These are phyloP conservation scores for Rhododendron kiyosumense DNA, from an alignment of 148 eudicot species.

Conservation along the genomic window DNA sequence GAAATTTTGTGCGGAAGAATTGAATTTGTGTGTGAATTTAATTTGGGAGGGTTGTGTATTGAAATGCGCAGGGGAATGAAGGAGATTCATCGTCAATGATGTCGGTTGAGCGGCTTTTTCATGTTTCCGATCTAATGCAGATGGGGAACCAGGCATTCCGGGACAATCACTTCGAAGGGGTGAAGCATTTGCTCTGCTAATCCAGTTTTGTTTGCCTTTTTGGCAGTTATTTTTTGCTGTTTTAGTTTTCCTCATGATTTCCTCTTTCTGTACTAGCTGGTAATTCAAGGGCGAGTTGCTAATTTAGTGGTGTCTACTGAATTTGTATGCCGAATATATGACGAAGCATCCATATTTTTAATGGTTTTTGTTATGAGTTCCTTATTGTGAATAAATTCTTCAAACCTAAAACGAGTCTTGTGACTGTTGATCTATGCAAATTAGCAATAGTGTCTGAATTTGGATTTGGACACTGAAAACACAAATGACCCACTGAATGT, in stretches of 20 bases:
- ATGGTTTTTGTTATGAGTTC: neutral
- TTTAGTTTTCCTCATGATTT: neutral
- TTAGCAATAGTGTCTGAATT: neutral
- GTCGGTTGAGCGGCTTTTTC: conserved; percentile 46
- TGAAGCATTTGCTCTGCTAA: neutral
- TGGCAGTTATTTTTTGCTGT: neutral
- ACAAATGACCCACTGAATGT: neutral
- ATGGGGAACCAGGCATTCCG: conserved; percentile 72
- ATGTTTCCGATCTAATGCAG: conserved; percentile 59
- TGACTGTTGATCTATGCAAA: neutral
- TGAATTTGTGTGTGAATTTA: neutral
- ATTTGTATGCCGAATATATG: no score
- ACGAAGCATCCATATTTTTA: neutral
- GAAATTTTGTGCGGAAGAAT: neutral
- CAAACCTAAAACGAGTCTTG: neutral
- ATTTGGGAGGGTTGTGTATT: conserved; percentile 41
- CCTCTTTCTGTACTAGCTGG: conserved; percentile 15
- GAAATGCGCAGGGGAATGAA: conserved; percentile 15
- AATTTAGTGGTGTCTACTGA: neutral
- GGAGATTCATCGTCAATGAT: conserved; percentile 36
- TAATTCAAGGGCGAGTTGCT: neutral
- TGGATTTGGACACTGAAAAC: neutral
- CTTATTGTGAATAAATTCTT: neutral
- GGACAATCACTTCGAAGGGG: conserved; percentile 19
- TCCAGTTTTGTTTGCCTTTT: neutral